Percentiles rank a stretch among this genome's conserved stretches.
phyloP scores from a whole-genome alignment of 805 yeast genomes.

The Saccharomycopsis vini region DNA sequence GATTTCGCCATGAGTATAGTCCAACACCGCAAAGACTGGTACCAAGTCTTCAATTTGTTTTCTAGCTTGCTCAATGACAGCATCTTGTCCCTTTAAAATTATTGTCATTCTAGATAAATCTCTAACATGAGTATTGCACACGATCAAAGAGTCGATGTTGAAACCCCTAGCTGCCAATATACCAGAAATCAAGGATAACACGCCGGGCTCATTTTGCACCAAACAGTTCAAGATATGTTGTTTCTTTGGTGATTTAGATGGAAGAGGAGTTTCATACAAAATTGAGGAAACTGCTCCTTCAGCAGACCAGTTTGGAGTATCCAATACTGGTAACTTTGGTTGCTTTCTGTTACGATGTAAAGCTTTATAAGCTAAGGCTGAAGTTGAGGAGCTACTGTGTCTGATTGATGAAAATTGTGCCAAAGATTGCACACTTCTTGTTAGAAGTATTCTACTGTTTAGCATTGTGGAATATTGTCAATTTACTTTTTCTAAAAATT shows the following conservation, averaged over 20 bases:
- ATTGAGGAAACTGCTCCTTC: conserved; percentile 94
- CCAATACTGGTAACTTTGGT: conserved; percentile 89
- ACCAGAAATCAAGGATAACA: conserved; percentile 83
- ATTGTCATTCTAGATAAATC: conserved; percentile 96
- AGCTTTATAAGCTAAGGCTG: conserved; percentile 91
- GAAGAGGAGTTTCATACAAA: conserved; percentile 76
- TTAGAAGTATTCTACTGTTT: too few species aligned
- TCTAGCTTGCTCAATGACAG: conserved; percentile 94
- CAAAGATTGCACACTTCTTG: too few species aligned
- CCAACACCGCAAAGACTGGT: conserved; percentile 96
- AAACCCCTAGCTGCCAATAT: conserved; percentile 97
- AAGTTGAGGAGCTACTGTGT: conserved; percentile 56
- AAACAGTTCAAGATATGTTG: conserved; percentile 92
- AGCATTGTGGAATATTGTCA: too few species aligned
- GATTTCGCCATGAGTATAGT: conserved; percentile 83
- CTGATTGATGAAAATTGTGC: too few species aligned
- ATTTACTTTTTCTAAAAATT: too few species aligned
- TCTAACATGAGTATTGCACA: conserved; percentile 91
- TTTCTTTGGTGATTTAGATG: conserved; percentile 49
- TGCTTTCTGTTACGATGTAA: conserved; percentile 77
- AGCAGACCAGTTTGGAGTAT: conserved; percentile 93
- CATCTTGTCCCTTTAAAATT: conserved; percentile 89
- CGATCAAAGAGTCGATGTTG: conserved; percentile 95
- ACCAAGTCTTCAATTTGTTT: conserved; percentile 96
- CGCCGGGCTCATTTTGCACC: conserved; percentile 99